Evolutionary conservation across 805 yeast species (phyloP), one percentile per base, ranked within the genome.

Genomic region (Ogataea polymorpha): DNA sequence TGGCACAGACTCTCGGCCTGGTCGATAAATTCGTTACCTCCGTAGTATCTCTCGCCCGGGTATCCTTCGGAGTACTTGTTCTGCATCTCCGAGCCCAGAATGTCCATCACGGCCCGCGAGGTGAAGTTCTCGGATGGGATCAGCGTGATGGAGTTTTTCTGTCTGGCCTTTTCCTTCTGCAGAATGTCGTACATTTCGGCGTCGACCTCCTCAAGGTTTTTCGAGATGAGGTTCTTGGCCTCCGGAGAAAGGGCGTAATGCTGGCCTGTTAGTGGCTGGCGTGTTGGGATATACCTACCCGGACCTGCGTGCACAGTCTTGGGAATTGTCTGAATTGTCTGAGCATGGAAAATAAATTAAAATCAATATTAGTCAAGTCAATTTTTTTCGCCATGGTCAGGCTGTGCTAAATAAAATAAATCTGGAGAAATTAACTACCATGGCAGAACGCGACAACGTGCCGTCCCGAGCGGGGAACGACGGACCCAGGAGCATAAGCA

Each of bases 51-150:
- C 49, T 89, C 96, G 53, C 96, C 96, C 30, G 99, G 99, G 69
- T 91, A 91, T 50, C 98, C 98, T 69, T 91, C 99, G 9, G 97
- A 89, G 71, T 91, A 91, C 72, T 91, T 91, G 78, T 91, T 91
- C 67, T 86, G 90, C 96, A 91, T 88, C 63, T 87, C 96, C 20
- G 96, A 85, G 51, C 98, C 98, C 58, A 91, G 75, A 36, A 88
- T 79, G 63, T 91, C 96, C 79, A 91, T 86, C 23, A 91, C 99
- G 17, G 96, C 83, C 53, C 83, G 86, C 36, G 97, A 86, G 42
- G 99, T 91, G 75, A 90, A 91, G 69, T 91, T 91, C 65, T 91
- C 99, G 32, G 95, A 85, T 15, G 99, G 96, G 65, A 91, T 91
- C 66, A 91, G 74, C 30, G 91, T 89, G 61, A 91, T 82, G 21